Evolutionary conservation across 768 basidiomycete genomes (phyloP), one percentile per base, ranked within the genome.

Genomic region (Rhodotorula kratochvilovae): DNA sequence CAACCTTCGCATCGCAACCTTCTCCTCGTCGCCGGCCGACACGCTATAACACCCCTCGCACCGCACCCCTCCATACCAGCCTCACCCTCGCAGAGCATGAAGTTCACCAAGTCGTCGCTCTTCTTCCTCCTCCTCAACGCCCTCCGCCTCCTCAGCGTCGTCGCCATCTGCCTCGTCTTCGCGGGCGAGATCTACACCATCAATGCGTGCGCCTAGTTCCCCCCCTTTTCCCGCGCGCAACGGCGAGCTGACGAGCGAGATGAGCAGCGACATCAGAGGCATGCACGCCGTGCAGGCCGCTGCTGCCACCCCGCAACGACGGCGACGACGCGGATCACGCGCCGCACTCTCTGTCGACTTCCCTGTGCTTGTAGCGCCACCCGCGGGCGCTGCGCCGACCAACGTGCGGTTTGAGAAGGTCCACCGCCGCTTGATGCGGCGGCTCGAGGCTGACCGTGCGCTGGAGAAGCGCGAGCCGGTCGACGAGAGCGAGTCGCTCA

Each of bases 141-240:
- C 33, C 39, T 74, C 11, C 68, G 73, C 11, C 16, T 62, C 5
- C 46, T 74, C 13, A 63, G 64, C 23, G 53, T 74, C 46, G 66
- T 74, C 48, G 73, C 63, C 1, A 70, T 74, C 55, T 54, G 58
- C 39, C 59, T 74, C 45, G 66, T 63, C 2, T 63, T 74, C 55
- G 55, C 62, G 2, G 69, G 66, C 35, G 68, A 74, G 48, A 43
- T 74, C 45, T 66, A 58, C 46, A 66, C 67, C 6, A 67, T 70
- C 59, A 63, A 68, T 46, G 12, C 17, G 73, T 74, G 5, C 46
- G 73, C 39, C 29, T 33, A 27, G 23, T 39, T 13, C 36, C 35
- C 16, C 23, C 2, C 42, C 1, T 29, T 12, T 2, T 25, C 31
- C 13, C 15, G 15, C 31, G n/a, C 5, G 27, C 57, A 21, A n/a